A percentile compares a stretch with the other conserved stretches of the same genome.
phyloP scores from a whole-genome alignment of 129 eudicot species.

The Logfia minima region DNA sequence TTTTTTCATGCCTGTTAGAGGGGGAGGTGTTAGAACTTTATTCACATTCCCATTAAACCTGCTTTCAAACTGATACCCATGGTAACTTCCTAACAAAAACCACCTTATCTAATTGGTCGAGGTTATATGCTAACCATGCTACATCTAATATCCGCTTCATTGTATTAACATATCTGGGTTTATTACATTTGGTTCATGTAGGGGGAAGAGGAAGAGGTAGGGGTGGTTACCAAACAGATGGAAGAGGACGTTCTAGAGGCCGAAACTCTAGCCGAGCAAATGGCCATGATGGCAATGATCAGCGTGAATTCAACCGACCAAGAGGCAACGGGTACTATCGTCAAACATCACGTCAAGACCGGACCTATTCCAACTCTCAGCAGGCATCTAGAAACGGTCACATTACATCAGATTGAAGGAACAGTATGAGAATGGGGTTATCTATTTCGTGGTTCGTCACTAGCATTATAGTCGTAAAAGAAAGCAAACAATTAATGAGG shows the following conservation, averaged over 20 bases:
- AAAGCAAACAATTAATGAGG: slow-evolving; percentile 25
- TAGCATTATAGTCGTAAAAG: slow-evolving; percentile 35
- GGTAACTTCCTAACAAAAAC: neutral
- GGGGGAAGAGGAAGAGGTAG: slow-evolving; percentile 90
- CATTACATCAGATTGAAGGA: slow-evolving; percentile 40
- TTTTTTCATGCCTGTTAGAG: too few species aligned
- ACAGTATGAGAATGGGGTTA: slow-evolving; percentile 11
- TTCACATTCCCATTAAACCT: too few species aligned
- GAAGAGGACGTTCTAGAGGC: slow-evolving; percentile 61
- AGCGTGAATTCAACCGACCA: slow-evolving; percentile 49
- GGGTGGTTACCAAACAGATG: slow-evolving; percentile 57
- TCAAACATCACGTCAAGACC: slow-evolving; percentile 29
- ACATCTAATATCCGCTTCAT: neutral
- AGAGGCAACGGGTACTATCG: slow-evolving; percentile 77
- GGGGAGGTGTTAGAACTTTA: too few species aligned
- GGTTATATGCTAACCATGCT: neutral
- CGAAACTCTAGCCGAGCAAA: slow-evolving; percentile 41
- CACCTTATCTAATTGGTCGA: neutral
- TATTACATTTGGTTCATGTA: slow-evolving; percentile 19
- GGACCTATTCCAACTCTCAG: slow-evolving; percentile 35
- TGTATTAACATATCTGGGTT: neutral
- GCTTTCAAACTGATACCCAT: neutral
- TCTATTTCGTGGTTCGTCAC: slow-evolving; percentile 18
- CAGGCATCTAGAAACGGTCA: slow-evolving; percentile 51
- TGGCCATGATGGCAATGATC: slow-evolving; percentile 48